A percentile compares a stretch with the other conserved stretches of the same genome.
These are phyloP conservation scores for Leucaena leucocephala DNA, from an alignment of 306 rosid genomes.

Conservation along the genomic window DNA sequence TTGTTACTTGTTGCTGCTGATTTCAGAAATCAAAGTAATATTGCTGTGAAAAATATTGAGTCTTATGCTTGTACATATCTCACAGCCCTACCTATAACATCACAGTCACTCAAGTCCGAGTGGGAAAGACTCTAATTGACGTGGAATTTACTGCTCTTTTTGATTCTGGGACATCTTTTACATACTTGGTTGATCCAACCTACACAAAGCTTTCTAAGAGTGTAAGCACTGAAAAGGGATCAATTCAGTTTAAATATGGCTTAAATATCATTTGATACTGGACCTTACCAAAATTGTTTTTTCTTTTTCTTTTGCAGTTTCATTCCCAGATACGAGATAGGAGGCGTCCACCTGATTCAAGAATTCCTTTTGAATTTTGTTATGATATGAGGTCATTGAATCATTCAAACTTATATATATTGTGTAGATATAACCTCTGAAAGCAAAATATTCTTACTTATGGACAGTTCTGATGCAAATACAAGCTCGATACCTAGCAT, in stretches of 20 bases:
- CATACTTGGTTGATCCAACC: conserved; percentile 81
- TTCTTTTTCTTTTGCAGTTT: conserved; percentile 79
- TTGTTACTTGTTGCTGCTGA: conserved; percentile 42
- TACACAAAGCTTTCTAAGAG: conserved; percentile 63
- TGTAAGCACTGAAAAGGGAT: conserved; percentile 56
- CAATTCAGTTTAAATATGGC: conserved; percentile 23
- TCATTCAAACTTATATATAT: too few relatives aligned
- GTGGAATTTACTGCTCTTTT: conserved; percentile 74
- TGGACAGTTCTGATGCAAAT: conserved; percentile 74
- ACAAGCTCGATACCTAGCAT: conserved; percentile 69
- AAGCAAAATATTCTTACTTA: conserved; percentile 38
- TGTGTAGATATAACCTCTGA: neutral
- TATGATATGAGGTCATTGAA: conserved; percentile 81
- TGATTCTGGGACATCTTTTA: conserved; percentile 94
- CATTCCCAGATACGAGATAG: conserved; percentile 71
- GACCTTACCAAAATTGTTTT: conserved; percentile 29
- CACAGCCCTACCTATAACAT: conserved; percentile 90
- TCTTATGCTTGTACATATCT: conserved; percentile 42
- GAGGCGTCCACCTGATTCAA: conserved; percentile 63
- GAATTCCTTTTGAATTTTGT: conserved; percentile 89
- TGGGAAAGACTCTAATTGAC: conserved; percentile 71
- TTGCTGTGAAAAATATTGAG: conserved; percentile 23
- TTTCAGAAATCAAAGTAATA: conserved; percentile 28
- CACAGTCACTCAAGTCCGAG: conserved; percentile 72
- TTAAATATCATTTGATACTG: conserved; percentile 27